Evolutionary conservation across 257 asterid genomes (phyloP), one percentile per base, ranked within the genome.

Genomic region (Ballota nigra): DNA sequence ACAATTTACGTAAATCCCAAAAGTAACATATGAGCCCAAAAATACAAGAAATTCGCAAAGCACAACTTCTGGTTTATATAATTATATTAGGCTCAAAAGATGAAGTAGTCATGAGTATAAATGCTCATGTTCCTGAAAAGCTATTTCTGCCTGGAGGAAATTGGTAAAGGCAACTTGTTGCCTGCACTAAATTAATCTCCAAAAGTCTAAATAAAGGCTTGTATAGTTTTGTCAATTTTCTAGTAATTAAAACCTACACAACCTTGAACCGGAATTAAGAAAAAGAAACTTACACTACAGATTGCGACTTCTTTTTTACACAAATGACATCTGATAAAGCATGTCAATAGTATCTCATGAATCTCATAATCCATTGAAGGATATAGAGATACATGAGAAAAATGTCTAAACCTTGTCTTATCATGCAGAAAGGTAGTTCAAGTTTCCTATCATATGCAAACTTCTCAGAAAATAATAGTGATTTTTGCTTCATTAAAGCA

Each of bases 11-110:
- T 56, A 63, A 43, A 58, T 78, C 16, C 13, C 45, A 19, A 49
- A 55, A 49, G 58, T 6, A 43, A 31, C 12, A 72, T n/a, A 38
- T 66, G 22, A 59, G 23, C 68, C 77, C 52, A 55, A 66, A 62
- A 9, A 45, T 23, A 66, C 59, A 72, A 52, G 34, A 64, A 16
- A 64, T 3, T 33, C 65, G 58, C 47, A 57, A 65, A 63, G 51
- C 53, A 29, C 6, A 26, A 36, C 40, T 23, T 41, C 55, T 6
- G 28, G 29, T 15, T 20, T 40, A 40, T 62, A 53, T 4, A 18
- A 29, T 40, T 53, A 51, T 49, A 43, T 8, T 13, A 36, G 41
- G 53, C 26, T 65, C 0, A 31, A 36, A 31, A 51, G 18, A 38
- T 36, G 59, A 68, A n/a, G 22, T 22, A 16, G 22, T 26, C 71